phyloP scores from a whole-genome alignment of 148 eudicot species.

The Heliosperma pusillum region DNA sequence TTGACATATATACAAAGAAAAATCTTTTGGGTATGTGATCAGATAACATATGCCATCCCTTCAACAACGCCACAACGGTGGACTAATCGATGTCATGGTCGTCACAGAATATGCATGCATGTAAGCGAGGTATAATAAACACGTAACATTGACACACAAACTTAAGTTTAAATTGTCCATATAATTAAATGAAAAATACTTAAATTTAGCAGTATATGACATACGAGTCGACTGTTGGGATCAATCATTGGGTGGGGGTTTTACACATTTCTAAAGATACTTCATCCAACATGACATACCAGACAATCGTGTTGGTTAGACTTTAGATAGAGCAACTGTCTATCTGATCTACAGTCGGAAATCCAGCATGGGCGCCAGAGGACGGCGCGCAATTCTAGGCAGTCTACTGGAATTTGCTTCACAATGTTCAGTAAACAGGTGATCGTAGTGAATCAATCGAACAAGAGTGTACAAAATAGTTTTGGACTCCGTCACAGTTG shows the following conservation, averaged over 20 bases:
- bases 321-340: constrained; percentile 20
- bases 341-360: constrained; percentile 5
- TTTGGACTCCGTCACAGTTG: no score
- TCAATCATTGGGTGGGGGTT: no score
- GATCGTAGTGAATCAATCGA: no score
- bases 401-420: neutral
- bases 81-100: neutral
- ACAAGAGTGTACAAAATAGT: no score
- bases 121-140: constrained; percentile 3
- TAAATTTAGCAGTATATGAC: no score
- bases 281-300: no score
- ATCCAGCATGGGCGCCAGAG: constrained; percentile 9
- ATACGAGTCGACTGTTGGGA: no score
- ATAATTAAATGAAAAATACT: neutral
- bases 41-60: constrained; percentile 5
- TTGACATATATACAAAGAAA: neutral
- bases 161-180: constrained; percentile 2
- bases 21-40: constrained; percentile 5
- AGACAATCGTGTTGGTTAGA: no score
- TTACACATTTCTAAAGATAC: no score
- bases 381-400: constrained; percentile 20
- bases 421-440: no score
- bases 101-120: neutral
- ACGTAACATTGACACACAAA: neutral
- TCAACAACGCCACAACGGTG: neutral